Evolutionary conservation across 352 stramenopile genomes (phyloP).

Genomic region (Phytophthora fragariae): DNA sequence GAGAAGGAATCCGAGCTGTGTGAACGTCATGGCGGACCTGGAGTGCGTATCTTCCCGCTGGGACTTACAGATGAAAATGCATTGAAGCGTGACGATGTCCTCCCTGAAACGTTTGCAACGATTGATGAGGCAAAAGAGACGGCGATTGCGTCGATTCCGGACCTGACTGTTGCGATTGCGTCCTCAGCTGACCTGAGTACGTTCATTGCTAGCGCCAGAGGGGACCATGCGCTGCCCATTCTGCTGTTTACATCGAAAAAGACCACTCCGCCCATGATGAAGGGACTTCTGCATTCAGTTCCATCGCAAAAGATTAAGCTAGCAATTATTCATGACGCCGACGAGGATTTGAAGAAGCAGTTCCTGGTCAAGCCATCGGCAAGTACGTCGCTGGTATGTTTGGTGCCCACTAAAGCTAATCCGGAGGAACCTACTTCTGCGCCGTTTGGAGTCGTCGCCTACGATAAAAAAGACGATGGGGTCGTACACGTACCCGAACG

Average conservation of each 20-base stretch:
- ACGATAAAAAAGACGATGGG: conserved; percentile 78
- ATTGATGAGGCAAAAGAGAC: conserved; percentile 56
- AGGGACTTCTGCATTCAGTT: conserved; percentile 69
- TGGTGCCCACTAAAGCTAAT: conserved; percentile 52
- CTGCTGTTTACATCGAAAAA: conserved; percentile 72
- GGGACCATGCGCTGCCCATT: conserved; percentile 55
- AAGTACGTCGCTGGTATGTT: conserved; percentile 50
- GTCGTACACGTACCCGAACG: conserved; percentile 67
- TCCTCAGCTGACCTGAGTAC: conserved; percentile 62
- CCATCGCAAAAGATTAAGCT: conserved; percentile 61
- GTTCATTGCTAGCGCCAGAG: conserved; percentile 57
- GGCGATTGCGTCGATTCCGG: conserved; percentile 60
- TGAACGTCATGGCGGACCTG: conserved; percentile 56
- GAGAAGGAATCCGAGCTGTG: conserved; percentile 53
- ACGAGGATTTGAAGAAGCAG: conserved; percentile 67
- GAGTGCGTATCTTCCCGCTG: conserved; percentile 64
- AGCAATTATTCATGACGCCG: conserved; percentile 61
- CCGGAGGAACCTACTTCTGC: conserved; percentile 32
- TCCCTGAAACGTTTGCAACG: conserved; percentile 50
- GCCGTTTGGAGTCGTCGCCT: conserved; percentile 70
- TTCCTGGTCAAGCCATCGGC: conserved; percentile 55
- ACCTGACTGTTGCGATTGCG: conserved; percentile 50
- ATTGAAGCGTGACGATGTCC: conserved; percentile 48
- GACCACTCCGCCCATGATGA: conserved; percentile 58
- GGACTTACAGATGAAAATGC: conserved; percentile 32